These are phyloP conservation scores for Westerdykella ornata DNA, from an alignment of 2,329 filamentous ascomycete species.

Conservation along the genomic window DNA sequence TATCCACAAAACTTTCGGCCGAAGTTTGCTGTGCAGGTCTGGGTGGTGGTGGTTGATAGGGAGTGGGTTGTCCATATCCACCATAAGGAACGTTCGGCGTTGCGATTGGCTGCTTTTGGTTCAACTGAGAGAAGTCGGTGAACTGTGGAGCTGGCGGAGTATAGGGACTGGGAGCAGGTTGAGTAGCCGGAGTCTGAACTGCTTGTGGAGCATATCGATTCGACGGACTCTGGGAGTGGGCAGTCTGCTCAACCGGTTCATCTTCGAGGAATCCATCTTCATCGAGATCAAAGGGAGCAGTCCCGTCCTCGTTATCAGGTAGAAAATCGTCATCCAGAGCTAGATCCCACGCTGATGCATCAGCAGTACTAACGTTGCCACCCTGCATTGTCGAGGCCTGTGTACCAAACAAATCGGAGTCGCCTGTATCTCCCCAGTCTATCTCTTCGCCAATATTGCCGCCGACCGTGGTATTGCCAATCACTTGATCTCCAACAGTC, in stretches of 20 bases:
- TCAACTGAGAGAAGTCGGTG: slow-evolving; percentile 40
- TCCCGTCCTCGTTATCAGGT: slow-evolving; percentile 47
- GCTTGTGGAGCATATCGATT: slow-evolving; percentile 35
- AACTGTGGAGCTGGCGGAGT: slow-evolving; percentile 47
- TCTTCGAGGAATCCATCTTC: slow-evolving; percentile 84
- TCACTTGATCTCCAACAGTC: slow-evolving; percentile 26
- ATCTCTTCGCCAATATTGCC: slow-evolving; percentile 25
- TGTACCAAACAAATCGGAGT: slow-evolving; percentile 30
- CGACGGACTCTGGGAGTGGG: slow-evolving; percentile 15
- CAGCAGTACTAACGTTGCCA: slow-evolving; percentile 47
- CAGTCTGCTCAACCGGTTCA: slow-evolving; percentile 38
- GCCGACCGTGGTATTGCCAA: slow-evolving; percentile 25
- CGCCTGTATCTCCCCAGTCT: slow-evolving; percentile 32
- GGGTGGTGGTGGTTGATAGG: slow-evolving; percentile 29
- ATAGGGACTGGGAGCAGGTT: slow-evolving; percentile 41
- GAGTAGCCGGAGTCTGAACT: slow-evolving; percentile 15
- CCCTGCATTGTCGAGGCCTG: slow-evolving; percentile 11
- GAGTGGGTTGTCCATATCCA: slow-evolving; percentile 24
- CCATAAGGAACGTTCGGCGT: slow-evolving; percentile 24
- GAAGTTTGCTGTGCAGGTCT: slow-evolving; percentile 47
- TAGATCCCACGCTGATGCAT: slow-evolving; percentile 77
- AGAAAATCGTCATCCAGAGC: slow-evolving; percentile 70
- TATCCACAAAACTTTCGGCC: slow-evolving; percentile 78
- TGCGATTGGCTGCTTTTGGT: slow-evolving; percentile 14
- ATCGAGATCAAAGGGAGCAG: slow-evolving; percentile 61